Percentiles rank a stretch among this genome's conserved stretches.
Evolutionary conservation across 306 rosid genomes (phyloP).

Genomic region (Quercus mongolica): DNA sequence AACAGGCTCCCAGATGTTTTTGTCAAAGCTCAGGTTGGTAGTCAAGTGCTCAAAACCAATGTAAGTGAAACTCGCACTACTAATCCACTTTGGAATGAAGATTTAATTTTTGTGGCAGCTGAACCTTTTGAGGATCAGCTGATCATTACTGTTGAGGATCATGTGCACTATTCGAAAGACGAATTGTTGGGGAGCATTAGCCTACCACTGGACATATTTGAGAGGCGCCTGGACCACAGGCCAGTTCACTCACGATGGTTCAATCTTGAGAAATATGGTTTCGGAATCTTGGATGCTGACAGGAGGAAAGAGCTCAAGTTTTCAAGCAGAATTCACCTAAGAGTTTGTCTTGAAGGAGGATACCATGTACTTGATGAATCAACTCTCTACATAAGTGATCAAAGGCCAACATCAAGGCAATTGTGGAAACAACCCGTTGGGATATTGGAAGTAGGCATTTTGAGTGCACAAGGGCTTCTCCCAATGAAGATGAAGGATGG

Average conservation of each 20-base stretch:
- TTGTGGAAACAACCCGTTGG: constrained; percentile 91
- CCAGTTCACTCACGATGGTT: constrained; percentile 88
- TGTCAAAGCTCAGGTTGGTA: constrained; percentile 84
- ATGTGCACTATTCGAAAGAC: constrained; percentile 64
- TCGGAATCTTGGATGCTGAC: constrained; percentile 77
- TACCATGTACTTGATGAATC: constrained; percentile 96
- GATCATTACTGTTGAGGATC: constrained; percentile 66
- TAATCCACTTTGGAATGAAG: constrained; percentile 88
- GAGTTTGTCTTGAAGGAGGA: constrained; percentile 96
- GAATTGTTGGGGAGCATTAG: constrained; percentile 73
- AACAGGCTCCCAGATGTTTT: constrained; percentile 65
- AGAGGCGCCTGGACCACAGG: constrained; percentile 78
- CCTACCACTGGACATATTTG: constrained; percentile 64
- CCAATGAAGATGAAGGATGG: constrained; percentile 91
- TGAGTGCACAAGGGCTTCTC: constrained; percentile 82
- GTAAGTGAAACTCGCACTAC: constrained; percentile 52
- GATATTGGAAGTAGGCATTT: constrained; percentile 80
- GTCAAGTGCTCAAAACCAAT: constrained; percentile 72
- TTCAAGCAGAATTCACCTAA: constrained; percentile 76
- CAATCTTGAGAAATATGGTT: constrained; percentile 81
- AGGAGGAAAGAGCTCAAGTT: constrained; percentile 86
- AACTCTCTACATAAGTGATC: constrained; percentile 81
- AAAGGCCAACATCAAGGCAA: constrained; percentile 86
- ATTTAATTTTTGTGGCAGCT: constrained; percentile 82
- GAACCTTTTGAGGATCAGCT: constrained; percentile 94